These are phyloP conservation scores for Trichoderma pleuroti DNA, from an alignment of 2,329 filamentous ascomycete genomes.

Conservation along the genomic window DNA sequence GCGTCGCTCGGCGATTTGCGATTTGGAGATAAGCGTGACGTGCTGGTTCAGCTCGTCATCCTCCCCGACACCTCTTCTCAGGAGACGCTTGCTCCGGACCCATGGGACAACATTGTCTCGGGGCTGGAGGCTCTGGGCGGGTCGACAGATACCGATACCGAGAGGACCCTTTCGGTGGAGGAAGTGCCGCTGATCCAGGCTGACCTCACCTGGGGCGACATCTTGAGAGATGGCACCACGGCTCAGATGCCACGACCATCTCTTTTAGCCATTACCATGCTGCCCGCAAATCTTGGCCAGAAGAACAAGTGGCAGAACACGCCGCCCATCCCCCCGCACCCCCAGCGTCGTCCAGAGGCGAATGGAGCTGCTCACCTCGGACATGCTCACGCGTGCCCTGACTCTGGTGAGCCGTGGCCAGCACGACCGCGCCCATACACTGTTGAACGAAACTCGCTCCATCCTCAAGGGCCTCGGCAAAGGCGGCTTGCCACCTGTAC, in stretches of 20 bases:
- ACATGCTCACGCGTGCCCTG: constrained; percentile 92
- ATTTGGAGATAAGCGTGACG: constrained; percentile 91
- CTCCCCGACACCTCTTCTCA: constrained; percentile 77
- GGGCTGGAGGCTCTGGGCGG: constrained; percentile 91
- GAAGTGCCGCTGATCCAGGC: constrained; percentile 94
- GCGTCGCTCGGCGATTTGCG: constrained; percentile 86
- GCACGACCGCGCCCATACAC: constrained; percentile 87
- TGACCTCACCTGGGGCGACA: constrained; percentile 88
- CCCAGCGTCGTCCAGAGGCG: constrained; percentile 91
- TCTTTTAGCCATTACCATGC: constrained; percentile 90
- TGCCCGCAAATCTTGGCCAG: constrained; percentile 63
- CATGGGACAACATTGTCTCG: constrained; percentile 96
- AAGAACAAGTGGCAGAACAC: constrained; percentile 63
- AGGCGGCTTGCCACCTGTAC: constrained; percentile 86
- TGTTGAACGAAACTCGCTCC: constrained; percentile 87
- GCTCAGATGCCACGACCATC: constrained; percentile 87
- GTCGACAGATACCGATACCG: constrained; percentile 79
- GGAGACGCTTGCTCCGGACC: constrained; percentile 85
- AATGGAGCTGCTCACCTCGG: constrained; percentile 96
- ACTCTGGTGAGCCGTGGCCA: constrained; percentile 88
- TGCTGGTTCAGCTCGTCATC: constrained; percentile 91
- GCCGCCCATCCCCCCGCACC: constrained; percentile 90
- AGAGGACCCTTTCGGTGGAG: constrained; percentile 79
- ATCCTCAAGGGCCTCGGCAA: constrained; percentile 96
- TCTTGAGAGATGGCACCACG: constrained; percentile 81